A percentile compares a stretch with the other conserved stretches of the same genome.
Conservation (phyloP, 1,284 basidiomycete genomes). For the Irpex sp. region DNA sequence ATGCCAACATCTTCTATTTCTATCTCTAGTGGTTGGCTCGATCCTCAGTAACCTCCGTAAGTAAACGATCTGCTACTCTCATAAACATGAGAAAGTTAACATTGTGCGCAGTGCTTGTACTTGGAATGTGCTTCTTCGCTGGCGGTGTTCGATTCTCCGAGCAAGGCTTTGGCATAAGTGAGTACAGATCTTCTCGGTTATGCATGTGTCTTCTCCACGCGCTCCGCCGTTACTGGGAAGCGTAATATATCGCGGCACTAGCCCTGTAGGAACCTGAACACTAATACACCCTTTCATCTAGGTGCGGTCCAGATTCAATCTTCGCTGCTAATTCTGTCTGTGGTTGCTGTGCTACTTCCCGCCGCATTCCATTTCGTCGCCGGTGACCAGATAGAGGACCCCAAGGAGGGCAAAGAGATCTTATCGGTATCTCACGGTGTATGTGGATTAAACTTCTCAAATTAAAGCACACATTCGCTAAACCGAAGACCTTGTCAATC, state of each 20-base stretch:
- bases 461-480: not conserved
- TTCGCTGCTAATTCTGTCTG: slow-evolving; percentile 74
- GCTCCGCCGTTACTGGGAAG: no score
- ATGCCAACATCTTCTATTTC: no score
- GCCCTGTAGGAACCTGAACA: not conserved
- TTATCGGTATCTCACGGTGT: slow-evolving; percentile 79
- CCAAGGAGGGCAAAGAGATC: slow-evolving; percentile 45
- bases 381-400: slow-evolving; percentile 21
- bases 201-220: not conserved
- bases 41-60: slow-evolving; percentile 78
- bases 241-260: no score
- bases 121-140: slow-evolving; percentile 80
- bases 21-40: slow-evolving; percentile 66
- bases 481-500: not conserved
- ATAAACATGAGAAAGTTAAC: not conserved
- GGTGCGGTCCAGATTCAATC: slow-evolving; percentile 80
- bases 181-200: slow-evolving; percentile 20
- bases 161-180: slow-evolving; percentile 70
- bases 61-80: slow-evolving; percentile 13
- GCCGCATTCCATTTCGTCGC: slow-evolving; percentile 47
- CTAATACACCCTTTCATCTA: slow-evolving; percentile 18
- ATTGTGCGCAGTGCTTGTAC: slow-evolving; percentile 58
- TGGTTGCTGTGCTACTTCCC: slow-evolving; percentile 80
- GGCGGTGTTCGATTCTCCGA: slow-evolving; percentile 68
- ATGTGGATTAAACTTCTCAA: slow-evolving; percentile 22